Conservation (phyloP, 2,329 filamentous ascomycete species). For the Ploettnerulaceae sp. region DNA sequence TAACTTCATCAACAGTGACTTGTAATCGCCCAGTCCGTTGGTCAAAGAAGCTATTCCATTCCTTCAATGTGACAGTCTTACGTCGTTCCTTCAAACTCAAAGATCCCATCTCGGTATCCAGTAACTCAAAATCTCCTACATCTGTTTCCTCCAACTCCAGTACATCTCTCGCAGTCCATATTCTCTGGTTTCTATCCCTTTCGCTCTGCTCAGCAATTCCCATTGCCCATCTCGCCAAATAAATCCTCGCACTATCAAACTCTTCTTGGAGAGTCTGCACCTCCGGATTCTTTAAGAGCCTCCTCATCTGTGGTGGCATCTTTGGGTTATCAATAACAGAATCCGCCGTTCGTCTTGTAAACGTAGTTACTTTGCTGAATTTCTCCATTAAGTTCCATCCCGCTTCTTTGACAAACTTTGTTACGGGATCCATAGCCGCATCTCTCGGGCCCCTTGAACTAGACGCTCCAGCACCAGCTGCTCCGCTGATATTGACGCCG, state of each 20-base stretch:
- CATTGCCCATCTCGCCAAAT: constrained; percentile 97
- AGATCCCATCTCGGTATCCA: constrained; percentile 71
- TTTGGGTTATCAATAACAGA: constrained; percentile 89
- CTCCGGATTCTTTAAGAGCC: constrained; percentile 83
- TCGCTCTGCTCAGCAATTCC: constrained; percentile 97
- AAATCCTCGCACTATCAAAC: constrained; percentile 92
- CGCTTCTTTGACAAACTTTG: constrained; percentile 90
- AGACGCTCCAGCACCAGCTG: constrained; percentile 35
- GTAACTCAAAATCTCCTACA: constrained; percentile 90
- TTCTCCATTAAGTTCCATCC: constrained; percentile 96
- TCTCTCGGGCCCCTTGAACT: constrained; percentile 45
- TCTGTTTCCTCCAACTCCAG: constrained; percentile 91
- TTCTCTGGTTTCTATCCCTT: constrained; percentile 73
- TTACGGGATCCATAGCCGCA: constrained; percentile 84
- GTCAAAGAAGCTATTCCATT: constrained; percentile 93
- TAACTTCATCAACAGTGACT: constrained; percentile 85
- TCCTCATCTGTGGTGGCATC: constrained; percentile 79
- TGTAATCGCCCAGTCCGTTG: constrained; percentile 65
- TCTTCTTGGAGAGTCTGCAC: constrained; percentile 95
- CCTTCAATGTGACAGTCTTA: constrained; percentile 70
- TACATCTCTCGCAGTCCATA: constrained; percentile 91
- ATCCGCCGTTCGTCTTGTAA: constrained; percentile 86
- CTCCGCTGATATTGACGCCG: constrained; percentile 32
- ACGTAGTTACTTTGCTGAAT: constrained; percentile 94
- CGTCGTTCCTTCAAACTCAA: constrained; percentile 72